Conservation (phyloP, 169 alveolate species). For the Eimeria acervulina region DNA sequence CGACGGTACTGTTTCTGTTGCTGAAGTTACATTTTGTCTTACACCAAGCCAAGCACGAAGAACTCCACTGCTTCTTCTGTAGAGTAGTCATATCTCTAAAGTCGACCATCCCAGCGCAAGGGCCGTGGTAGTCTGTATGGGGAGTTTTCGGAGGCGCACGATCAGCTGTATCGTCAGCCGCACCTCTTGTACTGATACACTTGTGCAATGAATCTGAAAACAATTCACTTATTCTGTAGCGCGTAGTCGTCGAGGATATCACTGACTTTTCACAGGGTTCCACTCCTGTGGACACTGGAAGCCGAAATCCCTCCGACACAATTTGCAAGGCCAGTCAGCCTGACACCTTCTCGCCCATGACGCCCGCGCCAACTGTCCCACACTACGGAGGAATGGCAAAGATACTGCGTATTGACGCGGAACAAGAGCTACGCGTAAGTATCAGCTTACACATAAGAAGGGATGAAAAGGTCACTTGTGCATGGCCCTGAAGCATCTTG, state of each 20-base stretch:
- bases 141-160: background rate
- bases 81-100: slow-evolving; percentile 60
- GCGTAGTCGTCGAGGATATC: background rate
- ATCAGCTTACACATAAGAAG: slow-evolving; percentile 61
- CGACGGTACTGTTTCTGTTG: slow-evolving; percentile 32
- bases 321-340: slow-evolving; percentile 74
- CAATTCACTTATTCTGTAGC: background rate
- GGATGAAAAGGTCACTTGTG: slow-evolving; percentile 55
- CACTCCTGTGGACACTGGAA: slow-evolving; percentile 62
- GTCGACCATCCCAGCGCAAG: slow-evolving; percentile 71
- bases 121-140: slow-evolving; percentile 61
- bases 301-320: slow-evolving; percentile 54
- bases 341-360: slow-evolving; percentile 71
- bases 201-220: slow-evolving; percentile 30
- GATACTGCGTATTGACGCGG: background rate
- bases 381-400: background rate
- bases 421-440: background rate
- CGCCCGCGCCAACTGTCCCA: slow-evolving; percentile 29
- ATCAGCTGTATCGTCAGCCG: background rate
- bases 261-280: slow-evolving; percentile 44
- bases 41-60: slow-evolving; percentile 71
- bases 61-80: slow-evolving; percentile 63
- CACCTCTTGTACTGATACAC: slow-evolving; percentile 48
- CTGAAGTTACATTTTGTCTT: background rate
- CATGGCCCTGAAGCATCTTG: slow-evolving; percentile 41